Percentiles rank a stretch among this genome's conserved stretches.
These are phyloP conservation scores for Ascochyta fabae DNA, from an alignment of 2,329 filamentous ascomycete species.

Conservation along the genomic window DNA sequence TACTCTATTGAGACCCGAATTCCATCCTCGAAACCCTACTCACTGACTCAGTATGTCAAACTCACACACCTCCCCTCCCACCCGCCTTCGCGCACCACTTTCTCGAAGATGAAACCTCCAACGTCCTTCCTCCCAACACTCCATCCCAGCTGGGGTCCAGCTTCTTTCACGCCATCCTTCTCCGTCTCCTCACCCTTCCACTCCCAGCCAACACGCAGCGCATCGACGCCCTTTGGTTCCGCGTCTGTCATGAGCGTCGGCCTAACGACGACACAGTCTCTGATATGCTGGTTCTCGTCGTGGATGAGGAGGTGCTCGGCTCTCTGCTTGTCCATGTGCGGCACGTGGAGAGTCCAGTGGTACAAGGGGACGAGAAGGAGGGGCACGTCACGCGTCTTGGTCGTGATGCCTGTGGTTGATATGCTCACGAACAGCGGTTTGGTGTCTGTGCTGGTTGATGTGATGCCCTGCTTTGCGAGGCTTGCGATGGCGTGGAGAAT, in stretches of 20 bases:
- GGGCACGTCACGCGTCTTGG: conserved; percentile 47
- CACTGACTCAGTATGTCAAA: conserved; percentile 40
- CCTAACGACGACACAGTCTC: conserved; percentile 45
- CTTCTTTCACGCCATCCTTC: conserved; percentile 24
- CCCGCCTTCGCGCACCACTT: conserved; percentile 32
- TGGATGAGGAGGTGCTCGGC: conserved; percentile 44
- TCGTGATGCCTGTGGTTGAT: conserved; percentile 49
- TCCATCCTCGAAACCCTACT: not conserved
- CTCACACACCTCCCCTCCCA: conserved; percentile 44
- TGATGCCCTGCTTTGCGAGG: conserved; percentile 14
- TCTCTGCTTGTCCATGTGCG: conserved; percentile 51
- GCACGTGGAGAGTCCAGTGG: conserved; percentile 40
- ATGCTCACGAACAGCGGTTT: conserved; percentile 40
- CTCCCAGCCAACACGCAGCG: conserved; percentile 46
- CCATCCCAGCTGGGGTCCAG: conserved; percentile 48
- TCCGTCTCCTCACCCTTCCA: conserved; percentile 15
- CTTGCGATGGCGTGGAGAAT: conserved; percentile 43
- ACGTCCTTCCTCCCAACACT: conserved; percentile 49
- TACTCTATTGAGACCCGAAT: not conserved
- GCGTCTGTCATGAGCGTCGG: conserved; percentile 48
- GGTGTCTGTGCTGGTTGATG: not conserved
- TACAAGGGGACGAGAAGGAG: conserved; percentile 43
- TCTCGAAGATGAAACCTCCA: conserved; percentile 50
- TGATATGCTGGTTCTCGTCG: conserved; percentile 25
- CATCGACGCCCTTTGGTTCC: conserved; percentile 28